Percentiles rank a stretch among this genome's conserved stretches.
These are phyloP conservation scores for Diaporthe capsici DNA, from an alignment of 2,329 filamentous ascomycete genomes.

Conservation along the genomic window DNA sequence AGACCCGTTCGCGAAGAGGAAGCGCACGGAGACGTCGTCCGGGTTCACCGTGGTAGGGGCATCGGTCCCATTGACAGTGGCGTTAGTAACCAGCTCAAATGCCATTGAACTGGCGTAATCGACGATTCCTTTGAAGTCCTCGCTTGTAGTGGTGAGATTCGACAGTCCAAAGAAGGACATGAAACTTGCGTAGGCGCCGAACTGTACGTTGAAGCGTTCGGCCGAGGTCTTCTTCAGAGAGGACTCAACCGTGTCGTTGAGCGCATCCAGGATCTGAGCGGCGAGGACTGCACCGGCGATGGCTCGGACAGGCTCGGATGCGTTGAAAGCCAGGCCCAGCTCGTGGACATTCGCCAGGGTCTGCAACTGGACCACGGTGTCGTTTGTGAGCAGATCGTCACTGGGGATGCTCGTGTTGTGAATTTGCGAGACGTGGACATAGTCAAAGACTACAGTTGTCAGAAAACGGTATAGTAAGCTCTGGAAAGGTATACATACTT, in stretches of 20 bases:
- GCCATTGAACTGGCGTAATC: slow-evolving; percentile 87
- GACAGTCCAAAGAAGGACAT: slow-evolving; percentile 75
- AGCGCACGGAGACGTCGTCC: slow-evolving; percentile 69
- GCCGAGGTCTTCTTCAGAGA: slow-evolving; percentile 52
- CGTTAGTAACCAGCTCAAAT: slow-evolving; percentile 78
- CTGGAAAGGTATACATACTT: slow-evolving; percentile 59
- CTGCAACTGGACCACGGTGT: slow-evolving; percentile 73
- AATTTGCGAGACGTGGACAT: slow-evolving; percentile 71
- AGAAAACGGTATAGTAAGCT: background rate
- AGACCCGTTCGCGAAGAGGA: slow-evolving; percentile 73
- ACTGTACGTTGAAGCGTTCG: slow-evolving; percentile 65
- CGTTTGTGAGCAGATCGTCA: slow-evolving; percentile 69
- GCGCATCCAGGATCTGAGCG: slow-evolving; percentile 66
- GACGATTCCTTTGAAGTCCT: slow-evolving; percentile 81
- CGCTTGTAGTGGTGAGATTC: slow-evolving; percentile 63
- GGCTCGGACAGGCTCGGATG: slow-evolving; percentile 74
- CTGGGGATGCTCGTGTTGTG: slow-evolving; percentile 74
- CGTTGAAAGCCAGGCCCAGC: slow-evolving; percentile 86
- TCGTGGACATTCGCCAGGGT: slow-evolving; percentile 85
- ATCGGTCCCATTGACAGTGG: slow-evolving; percentile 55
- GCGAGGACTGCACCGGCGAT: slow-evolving; percentile 71
- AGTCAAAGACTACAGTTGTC: slow-evolving; percentile 65
- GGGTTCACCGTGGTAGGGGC: slow-evolving; percentile 53
- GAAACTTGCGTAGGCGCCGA: slow-evolving; percentile 74
- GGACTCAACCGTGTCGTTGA: slow-evolving; percentile 64